Evolutionary conservation across 441 rosid species (phyloP).

Genomic region (Populus hybrid): DNA sequence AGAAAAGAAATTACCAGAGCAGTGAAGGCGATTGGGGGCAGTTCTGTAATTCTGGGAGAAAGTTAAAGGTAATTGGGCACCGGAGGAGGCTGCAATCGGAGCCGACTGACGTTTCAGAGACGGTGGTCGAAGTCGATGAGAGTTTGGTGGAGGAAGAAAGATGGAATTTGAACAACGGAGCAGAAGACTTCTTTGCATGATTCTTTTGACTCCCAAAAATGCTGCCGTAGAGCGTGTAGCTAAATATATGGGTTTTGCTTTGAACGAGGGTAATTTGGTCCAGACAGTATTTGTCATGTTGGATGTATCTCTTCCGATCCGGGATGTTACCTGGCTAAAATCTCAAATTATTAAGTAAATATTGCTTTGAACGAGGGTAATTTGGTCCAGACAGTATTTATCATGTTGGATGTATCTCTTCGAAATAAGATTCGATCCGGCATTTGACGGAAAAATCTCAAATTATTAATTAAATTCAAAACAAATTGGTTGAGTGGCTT

Average conservation of each 20-base stretch:
- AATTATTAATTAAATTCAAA: no score
- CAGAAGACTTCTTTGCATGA: conserved; percentile 14
- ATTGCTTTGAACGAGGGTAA: not conserved
- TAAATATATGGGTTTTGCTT: not conserved
- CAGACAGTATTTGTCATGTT: not conserved
- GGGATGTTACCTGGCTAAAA: no score
- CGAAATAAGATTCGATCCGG: no score
- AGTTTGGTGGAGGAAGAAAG: not conserved
- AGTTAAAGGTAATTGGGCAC: not conserved
- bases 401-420: no score
- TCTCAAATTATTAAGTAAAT: no score
- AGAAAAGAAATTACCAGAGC: conserved; percentile 15
- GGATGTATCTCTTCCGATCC: no score
- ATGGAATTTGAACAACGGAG: not conserved
- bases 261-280: not conserved
- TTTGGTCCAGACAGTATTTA: not conserved
- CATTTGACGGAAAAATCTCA: no score
- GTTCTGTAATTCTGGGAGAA: conserved; percentile 11
- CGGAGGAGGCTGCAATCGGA: not conserved
- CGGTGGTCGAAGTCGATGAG: conserved; percentile 1
- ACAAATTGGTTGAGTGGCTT: no score
- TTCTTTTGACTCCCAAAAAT: not conserved
- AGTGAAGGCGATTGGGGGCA: conserved; percentile 10
- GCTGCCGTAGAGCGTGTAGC: not conserved
- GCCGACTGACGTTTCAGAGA: not conserved